Base-by-base conservation (phyloP, 2,329 filamentous ascomycete species). In the Aspergillus sp. region DNA sequence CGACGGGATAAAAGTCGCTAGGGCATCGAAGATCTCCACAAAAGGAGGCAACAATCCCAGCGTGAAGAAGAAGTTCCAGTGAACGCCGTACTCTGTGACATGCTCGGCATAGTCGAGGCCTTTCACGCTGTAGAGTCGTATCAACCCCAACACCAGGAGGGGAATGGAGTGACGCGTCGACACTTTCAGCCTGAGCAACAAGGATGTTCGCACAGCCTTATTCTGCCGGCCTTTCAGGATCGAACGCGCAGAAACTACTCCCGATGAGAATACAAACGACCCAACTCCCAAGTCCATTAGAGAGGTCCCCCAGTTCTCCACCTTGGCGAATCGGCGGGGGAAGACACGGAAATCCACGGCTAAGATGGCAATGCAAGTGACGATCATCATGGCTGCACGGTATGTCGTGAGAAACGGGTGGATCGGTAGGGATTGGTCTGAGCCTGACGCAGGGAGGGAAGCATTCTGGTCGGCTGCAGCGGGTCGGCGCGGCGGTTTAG, bases 1-100 rank as follows among this genome's bases (percentile, higher is more conserved):
- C 1, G 89, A 93, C 3, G 89, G 88, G 3, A 95, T 73, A 50
- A 88, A 65, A 14, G 80, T 77, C 52, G 93, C 82, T 0, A 86
- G 75, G 1, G 87, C 82, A 67, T 95, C 89, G 55, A 93, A 89
- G 0, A 94, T 70, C 24, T 93, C 91, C 48, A 95, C 85, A 64
- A 95, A 95, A 0, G 92, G 92, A 0, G 93, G 90, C 20, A 99
- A 76, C 45, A 96, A 82, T 5, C 86, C 92, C 9, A 99, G 79
- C 0, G 94, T 99, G 74, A 97, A 97, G 80, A 99, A 99, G 73
- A 99, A 99, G 72, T 99, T 99, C 94, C 94, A 99, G 72, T 99
- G 94, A 9, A 99, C 90, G 41, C 94, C 94, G 67, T 99, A 99
- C 69, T 99, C 94, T 13, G 90, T 91, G 53, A 96, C 90, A 75